Base-by-base conservation (phyloP, 108 stramenopile species). In the Asterionellopsis glacialis region DNA sequence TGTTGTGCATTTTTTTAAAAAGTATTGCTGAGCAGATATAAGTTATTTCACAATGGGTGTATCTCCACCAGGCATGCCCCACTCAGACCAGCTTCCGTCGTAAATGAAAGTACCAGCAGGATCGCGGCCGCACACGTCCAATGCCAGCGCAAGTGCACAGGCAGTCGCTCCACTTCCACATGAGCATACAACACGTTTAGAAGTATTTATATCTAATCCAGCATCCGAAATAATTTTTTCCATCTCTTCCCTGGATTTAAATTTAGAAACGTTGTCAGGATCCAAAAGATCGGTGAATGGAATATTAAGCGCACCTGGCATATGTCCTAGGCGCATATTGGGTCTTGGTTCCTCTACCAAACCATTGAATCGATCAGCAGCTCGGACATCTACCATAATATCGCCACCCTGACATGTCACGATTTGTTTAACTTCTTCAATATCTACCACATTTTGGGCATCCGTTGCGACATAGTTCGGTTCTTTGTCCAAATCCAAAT, bases 111-210 rank as follows among this genome's bases (percentile, higher is more conserved):
- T 74, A 27, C 73, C 68, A 18, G 47, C 54, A 1, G 84, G 74
- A 40, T 81, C 77, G 27, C 77, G 54, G 24, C 84, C 90, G 45
- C 84, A 80, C 18, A 69, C 44, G 22, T 80, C 80, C 59, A 91
- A 60, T 11, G 86, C 90, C 25, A 79, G 62, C 59, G 68, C 72
- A 11, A 79, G 38, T 52, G 82, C 70, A 61, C 90, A 88, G 3
- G 84, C 90, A 16, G 84, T 83, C 9, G 83, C 86, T 2, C 90
- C 86, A 60, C 82, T 83, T 9, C 90, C 90, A 60, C 90, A 91
- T 11, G 73, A 63, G 27, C 71, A 60, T 7, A 90, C 52, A 25
- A 91, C 81, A 9, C 70, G 68, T 57, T 68, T 81, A 25, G 59
- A 27, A 0, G 69, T 66, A 23, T 69, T 44, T n/a, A 79, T 67